phyloP scores from a whole-genome alignment of 2,329 filamentous ascomycete genomes.

The Aspergillus sclerotialis region DNA sequence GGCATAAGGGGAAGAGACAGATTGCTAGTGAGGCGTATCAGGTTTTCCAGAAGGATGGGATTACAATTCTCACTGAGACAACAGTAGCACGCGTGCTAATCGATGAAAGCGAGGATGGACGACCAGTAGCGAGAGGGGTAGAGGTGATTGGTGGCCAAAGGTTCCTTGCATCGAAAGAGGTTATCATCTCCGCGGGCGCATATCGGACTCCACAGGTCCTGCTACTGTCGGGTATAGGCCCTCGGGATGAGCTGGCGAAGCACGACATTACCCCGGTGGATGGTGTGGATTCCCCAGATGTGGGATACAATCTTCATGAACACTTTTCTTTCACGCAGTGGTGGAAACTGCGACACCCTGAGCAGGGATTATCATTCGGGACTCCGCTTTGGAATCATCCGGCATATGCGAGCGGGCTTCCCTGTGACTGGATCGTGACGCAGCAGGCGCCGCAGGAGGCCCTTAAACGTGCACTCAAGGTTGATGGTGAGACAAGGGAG shows the following conservation, averaged over 20 bases:
- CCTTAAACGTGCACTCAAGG: conserved; percentile 1
- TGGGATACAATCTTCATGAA: conserved; percentile 7
- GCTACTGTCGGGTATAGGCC: conserved; percentile 25
- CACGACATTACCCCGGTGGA: conserved; percentile 19
- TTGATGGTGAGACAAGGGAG: too few relatives aligned
- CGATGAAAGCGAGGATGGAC: background rate
- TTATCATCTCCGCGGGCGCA: conserved; percentile 37
- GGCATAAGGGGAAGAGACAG: conserved; percentile 18
- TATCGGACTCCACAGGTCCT: conserved; percentile 37
- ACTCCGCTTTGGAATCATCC: conserved; percentile 7
- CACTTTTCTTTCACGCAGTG: conserved; percentile 6
- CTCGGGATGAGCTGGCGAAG: conserved; percentile 14
- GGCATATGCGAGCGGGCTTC: conserved; percentile 8
- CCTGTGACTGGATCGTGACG: conserved; percentile 10
- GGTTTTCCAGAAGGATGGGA: conserved; percentile 9
- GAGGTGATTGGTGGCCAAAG: background rate
- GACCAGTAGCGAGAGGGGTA: conserved; percentile 2
- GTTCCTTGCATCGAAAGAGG: conserved; percentile 28
- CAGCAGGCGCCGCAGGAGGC: conserved; percentile 4
- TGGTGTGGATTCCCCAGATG: conserved; percentile 6
- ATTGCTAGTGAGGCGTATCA: conserved; percentile 18
- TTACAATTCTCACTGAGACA: conserved; percentile 5
- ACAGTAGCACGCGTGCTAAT: conserved; percentile 3
- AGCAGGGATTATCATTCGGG: conserved; percentile 10
- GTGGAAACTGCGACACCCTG: conserved; percentile 12